Evolutionary conservation across 441 rosid species (phyloP).

Genomic region (Populus hybrid): DNA sequence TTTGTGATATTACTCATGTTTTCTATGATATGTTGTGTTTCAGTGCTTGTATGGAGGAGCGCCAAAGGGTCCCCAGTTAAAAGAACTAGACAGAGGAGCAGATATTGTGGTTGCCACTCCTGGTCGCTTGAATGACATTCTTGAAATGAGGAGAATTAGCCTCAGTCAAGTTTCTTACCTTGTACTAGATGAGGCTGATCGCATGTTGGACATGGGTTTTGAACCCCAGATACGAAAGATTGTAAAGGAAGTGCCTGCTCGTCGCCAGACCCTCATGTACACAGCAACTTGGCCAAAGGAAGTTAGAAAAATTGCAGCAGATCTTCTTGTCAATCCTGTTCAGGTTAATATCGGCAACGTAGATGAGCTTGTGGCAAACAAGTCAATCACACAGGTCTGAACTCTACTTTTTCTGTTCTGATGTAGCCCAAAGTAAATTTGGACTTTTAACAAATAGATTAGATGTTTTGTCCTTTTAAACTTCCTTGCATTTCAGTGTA

Average conservation of each 20-base stretch:
- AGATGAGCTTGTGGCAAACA: conserved; percentile 98
- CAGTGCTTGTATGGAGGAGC: conserved; percentile 99
- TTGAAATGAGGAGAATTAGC: conserved; percentile 92
- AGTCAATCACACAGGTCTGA: conserved; percentile 89
- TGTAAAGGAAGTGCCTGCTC: conserved; percentile 84
- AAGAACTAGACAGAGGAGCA: conserved; percentile 87
- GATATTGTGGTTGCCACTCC: conserved; percentile 99
- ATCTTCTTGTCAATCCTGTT: conserved; percentile 84
- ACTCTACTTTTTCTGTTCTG: not conserved
- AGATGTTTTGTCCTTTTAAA: not conserved
- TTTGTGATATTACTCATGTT: conserved; percentile 13
- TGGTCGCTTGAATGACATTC: conserved; percentile 96
- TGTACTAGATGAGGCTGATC: conserved; percentile 97
- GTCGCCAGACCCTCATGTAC: conserved; percentile 97
- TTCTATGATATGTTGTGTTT: conserved; percentile 6
- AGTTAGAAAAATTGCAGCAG: conserved; percentile 97
- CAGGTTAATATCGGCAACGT: conserved; percentile 98
- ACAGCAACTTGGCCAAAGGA: conserved; percentile 99
- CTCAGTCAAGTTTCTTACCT: conserved; percentile 89
- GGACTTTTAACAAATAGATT: not conserved
- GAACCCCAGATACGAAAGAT: conserved; percentile 98
- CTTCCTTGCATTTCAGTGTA: not conserved
- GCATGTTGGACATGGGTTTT: conserved; percentile 99
- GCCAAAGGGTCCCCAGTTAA: conserved; percentile 90
- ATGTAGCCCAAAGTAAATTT: not conserved